These are phyloP conservation scores for Boletus sp. DNA, from an alignment of 768 basidiomycete genomes.

Conservation along the genomic window DNA sequence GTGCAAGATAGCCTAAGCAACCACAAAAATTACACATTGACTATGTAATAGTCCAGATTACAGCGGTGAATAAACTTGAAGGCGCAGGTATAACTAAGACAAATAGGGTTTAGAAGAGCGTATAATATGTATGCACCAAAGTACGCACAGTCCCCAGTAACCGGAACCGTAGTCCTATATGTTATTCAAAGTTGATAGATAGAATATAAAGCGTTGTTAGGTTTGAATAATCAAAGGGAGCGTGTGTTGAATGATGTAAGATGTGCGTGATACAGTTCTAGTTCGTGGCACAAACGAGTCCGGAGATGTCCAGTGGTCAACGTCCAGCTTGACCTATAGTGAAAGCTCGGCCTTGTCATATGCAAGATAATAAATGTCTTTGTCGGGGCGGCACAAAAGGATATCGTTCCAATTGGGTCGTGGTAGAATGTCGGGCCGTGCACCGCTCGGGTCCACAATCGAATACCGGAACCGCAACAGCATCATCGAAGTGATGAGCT, in stretches of 20 bases:
- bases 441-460: constrained; percentile 54
- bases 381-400: constrained; percentile 61
- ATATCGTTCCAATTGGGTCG: constrained; percentile 80
- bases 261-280: constrained; percentile 2
- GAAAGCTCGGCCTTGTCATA: constrained; percentile 33
- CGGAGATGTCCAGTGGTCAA: constrained; percentile 21
- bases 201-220: constrained; percentile 17
- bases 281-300: constrained; percentile 9
- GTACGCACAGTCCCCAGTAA: constrained; percentile 16
- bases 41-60: constrained; percentile 14
- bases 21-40: constrained; percentile 6
- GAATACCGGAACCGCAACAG: constrained; percentile 61
- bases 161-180: constrained; percentile 8
- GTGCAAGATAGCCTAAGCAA: background rate
- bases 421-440: constrained; percentile 44
- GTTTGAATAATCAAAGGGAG: background rate
- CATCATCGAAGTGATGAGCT: constrained; percentile 67
- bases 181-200: constrained; percentile 20
- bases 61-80: constrained; percentile 10
- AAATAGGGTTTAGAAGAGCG: background rate
- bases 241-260: constrained; percentile 13
- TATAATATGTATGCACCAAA: constrained; percentile 3
- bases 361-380: constrained; percentile 52
- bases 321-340: constrained; percentile 27
- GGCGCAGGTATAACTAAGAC: constrained; percentile 10